Percentiles rank a stretch among this genome's conserved stretches.
Evolutionary conservation across 2,329 filamentous ascomycete genomes (phyloP).

Genomic region (Lachnellula subtilissima): DNA sequence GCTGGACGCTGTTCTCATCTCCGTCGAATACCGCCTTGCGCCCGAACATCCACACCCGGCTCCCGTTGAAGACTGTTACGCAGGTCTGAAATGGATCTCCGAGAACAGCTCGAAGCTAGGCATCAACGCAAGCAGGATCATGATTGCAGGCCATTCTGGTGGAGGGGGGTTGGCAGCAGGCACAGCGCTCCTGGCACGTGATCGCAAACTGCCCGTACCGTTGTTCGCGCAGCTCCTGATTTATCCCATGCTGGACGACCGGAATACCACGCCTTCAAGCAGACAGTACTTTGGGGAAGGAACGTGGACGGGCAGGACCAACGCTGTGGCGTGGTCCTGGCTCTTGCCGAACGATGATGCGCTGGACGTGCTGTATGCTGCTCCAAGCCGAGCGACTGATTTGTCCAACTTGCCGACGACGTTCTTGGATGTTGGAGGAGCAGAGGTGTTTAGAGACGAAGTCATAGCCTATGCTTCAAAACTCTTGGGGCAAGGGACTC

Average conservation of each 20-base stretch:
- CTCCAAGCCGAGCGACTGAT: slow-evolving; percentile 29
- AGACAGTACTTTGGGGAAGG: slow-evolving; percentile 31
- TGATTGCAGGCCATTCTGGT: slow-evolving; percentile 51
- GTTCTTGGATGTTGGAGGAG: slow-evolving; percentile 34
- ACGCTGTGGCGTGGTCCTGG: slow-evolving; percentile 31
- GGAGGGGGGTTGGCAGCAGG: slow-evolving; percentile 53
- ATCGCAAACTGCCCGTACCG: slow-evolving; percentile 31
- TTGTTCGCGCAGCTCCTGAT: slow-evolving; percentile 36
- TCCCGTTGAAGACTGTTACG: slow-evolving; percentile 37
- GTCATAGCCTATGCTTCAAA: slow-evolving; percentile 32
- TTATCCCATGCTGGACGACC: slow-evolving; percentile 41
- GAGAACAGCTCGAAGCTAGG: slow-evolving; percentile 33
- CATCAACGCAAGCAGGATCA: slow-evolving; percentile 43
- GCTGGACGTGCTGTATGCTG: slow-evolving; percentile 28
- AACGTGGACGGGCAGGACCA: slow-evolving; percentile 30
- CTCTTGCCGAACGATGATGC: slow-evolving; percentile 27
- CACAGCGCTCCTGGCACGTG: slow-evolving; percentile 44
- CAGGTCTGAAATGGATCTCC: slow-evolving; percentile 43
- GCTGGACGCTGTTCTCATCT: slow-evolving; percentile 43
- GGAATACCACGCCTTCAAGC: slow-evolving; percentile 28
- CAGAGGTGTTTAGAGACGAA: slow-evolving; percentile 34
- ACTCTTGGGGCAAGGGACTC: slow-evolving; percentile 32
- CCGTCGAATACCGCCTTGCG: slow-evolving; percentile 13
- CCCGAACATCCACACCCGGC: slow-evolving; percentile 12
- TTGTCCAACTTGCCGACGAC: slow-evolving; percentile 30